Percentiles rank a stretch among this genome's conserved stretches.
phyloP scores from a whole-genome alignment of 257 asterid genomes.

The Ajuga chamaepitys region DNA sequence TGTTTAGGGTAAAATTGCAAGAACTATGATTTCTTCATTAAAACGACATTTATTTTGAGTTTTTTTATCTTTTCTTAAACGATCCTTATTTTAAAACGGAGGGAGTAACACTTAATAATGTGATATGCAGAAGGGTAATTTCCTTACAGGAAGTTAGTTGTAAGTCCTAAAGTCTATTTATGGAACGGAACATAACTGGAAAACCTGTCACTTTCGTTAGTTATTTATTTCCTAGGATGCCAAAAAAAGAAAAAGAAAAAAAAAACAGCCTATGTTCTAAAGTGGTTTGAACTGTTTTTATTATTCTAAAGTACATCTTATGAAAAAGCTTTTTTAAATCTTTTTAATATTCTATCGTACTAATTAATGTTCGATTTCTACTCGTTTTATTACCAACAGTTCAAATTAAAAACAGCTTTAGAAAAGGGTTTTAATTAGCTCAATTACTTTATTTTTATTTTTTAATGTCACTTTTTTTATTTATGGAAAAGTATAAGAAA shows the following conservation, averaged over 20 bases:
- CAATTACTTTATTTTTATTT: too few species aligned
- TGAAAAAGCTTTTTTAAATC: slow-evolving; percentile 24
- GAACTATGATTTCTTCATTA: too few species aligned
- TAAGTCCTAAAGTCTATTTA: background rate
- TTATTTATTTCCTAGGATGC: slow-evolving; percentile 44
- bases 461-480: slow-evolving; percentile 44
- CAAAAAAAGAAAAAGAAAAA: slow-evolving; percentile 14
- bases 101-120: too few species aligned
- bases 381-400: background rate
- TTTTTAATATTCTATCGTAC: slow-evolving; percentile 34
- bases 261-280: background rate
- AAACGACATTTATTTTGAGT: too few species aligned
- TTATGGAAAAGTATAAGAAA: slow-evolving; percentile 27
- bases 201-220: slow-evolving; percentile 21
- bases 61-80: too few species aligned
- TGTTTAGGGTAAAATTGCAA: too few species aligned
- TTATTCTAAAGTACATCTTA: slow-evolving; percentile 25
- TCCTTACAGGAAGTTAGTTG: background rate
- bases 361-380: slow-evolving; percentile 4
- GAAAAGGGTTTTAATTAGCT: slow-evolving; percentile 22
- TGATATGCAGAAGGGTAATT: background rate
- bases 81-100: too few species aligned
- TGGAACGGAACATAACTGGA: slow-evolving; percentile 19
- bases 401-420: slow-evolving; percentile 20
- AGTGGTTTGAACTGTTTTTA: background rate